Conservation (phyloP, 805 yeast species). For the Saccharomycodes ludwigii region DNA sequence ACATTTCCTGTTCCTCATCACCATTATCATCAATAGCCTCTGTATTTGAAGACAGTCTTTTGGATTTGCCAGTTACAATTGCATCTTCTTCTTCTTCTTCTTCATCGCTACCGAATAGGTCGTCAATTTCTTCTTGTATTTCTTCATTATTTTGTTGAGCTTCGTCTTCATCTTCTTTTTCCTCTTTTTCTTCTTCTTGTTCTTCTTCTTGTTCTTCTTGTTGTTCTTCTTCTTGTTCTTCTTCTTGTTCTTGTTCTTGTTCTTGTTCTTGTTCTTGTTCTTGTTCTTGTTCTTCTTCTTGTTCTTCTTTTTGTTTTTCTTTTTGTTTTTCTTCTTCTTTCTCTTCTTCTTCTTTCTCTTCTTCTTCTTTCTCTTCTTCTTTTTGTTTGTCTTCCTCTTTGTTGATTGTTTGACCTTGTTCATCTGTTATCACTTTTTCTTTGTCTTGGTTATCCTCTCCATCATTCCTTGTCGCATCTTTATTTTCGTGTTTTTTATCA, state of each 20-base stretch:
- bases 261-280: constrained; percentile 4
- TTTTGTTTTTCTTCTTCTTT: constrained; percentile 5
- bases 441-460: constrained; percentile 24
- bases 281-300: no score
- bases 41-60: no score
- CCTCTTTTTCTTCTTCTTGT: constrained; percentile 2
- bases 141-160: constrained; percentile 5
- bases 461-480: constrained; percentile 32
- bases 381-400: constrained; percentile 4
- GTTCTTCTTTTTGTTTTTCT: constrained; percentile 11
- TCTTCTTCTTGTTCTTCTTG: constrained; percentile 5
- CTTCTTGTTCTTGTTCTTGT: constrained; percentile 2
- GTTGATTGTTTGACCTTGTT: no score
- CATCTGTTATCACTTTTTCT: constrained; percentile 10
- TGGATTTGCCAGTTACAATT: constrained; percentile 15
- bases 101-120: constrained; percentile 30
- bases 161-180: constrained; percentile 6
- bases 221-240: constrained; percentile 2
- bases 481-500: no score
- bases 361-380: constrained; percentile 1
- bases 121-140: constrained; percentile 24
- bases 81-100: constrained; percentile 12
- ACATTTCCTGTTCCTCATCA: constrained; percentile 23
- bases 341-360: constrained; percentile 3
- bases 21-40: constrained; percentile 8